Evolutionary conservation across 2,329 filamentous ascomycete genomes (phyloP), one percentile per base, ranked within the genome.

Genomic region (Furcasterigmium sp.): DNA sequence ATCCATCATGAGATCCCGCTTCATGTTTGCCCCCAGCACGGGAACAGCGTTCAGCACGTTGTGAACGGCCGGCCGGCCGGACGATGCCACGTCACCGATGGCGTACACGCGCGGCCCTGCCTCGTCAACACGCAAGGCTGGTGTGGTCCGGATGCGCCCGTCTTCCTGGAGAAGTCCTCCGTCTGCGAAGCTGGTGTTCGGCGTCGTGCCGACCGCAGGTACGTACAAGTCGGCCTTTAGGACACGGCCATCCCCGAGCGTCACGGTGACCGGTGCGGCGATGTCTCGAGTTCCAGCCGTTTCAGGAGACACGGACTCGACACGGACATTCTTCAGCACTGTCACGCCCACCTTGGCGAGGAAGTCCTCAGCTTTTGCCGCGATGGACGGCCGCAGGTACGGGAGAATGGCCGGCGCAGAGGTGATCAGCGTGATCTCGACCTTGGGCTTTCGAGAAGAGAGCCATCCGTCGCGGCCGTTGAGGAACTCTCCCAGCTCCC

Each of bases 401-500:
- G 72, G 68, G 1, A 76, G 60, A 23, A 76, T 59, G 20, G 61
- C 52, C 2, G 57, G 26, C 1, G 48, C 56, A 2, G 61, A 55
- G 1, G 65, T 72, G 18, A 76, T 56, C 3, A 76, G 46, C 0
- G 67, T 76, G 28, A 76, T 73, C 1, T 50, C 26, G 2, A 70
- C 65, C 14, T 64, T 67, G 3, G 67, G 64, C 3, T 44, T 44
- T 3, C 52, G 59, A 3, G 57, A 58, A 34, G 40, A 53, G 46
- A 72, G 63, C 56, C 56, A 63, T 5, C 68, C 62, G 0, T 65
- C 54, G 2, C 58, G 59, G 1, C 73, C 69, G 45, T 78, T 78
- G 14, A 78, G 60, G 49, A 67, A 61, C 48, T 76, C 70, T 21
- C 71, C 76, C 0, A 76, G 56, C 46, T 76, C 71, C 14, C 73